phyloP scores from a whole-genome alignment of 2,329 filamentous ascomycete genomes.

The Lachnellula subtilissima region DNA sequence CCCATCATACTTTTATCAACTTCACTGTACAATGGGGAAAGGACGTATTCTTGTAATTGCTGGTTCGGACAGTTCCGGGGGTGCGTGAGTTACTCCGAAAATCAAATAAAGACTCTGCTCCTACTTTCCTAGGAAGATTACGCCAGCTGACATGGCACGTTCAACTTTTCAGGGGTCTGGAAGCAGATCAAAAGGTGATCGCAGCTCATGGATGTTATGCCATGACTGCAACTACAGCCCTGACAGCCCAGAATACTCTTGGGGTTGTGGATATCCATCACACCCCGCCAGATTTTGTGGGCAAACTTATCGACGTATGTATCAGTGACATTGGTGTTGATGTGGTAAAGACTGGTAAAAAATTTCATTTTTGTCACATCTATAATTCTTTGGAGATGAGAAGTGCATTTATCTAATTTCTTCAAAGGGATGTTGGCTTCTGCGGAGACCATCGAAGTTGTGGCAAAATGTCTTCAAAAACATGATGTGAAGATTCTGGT shows the following conservation, averaged over 20 bases:
- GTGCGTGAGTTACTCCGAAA: slow-evolving; percentile 53
- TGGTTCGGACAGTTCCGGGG: slow-evolving; percentile 70
- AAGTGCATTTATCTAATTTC: slow-evolving; percentile 9
- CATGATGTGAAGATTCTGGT: slow-evolving; percentile 57
- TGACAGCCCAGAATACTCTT: slow-evolving; percentile 93
- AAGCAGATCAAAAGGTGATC: slow-evolving; percentile 93
- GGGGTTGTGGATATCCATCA: slow-evolving; percentile 79
- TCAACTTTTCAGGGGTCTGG: slow-evolving; percentile 63
- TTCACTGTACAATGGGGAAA: slow-evolving; percentile 21
- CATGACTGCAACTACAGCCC: slow-evolving; percentile 89
- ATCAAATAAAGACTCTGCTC: slow-evolving; percentile 4
- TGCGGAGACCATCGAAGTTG: slow-evolving; percentile 61
- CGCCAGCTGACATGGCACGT: slow-evolving; percentile 9
- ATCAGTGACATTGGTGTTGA: slow-evolving; percentile 81
- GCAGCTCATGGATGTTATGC: slow-evolving; percentile 90
- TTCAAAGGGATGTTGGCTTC: slow-evolving; percentile 74
- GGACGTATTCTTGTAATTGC: slow-evolving; percentile 63
- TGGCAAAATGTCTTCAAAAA: slow-evolving; percentile 58
- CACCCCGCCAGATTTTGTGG: slow-evolving; percentile 72
- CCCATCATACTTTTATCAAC: background rate
- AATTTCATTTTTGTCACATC: background rate
- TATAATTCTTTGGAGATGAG: background rate
- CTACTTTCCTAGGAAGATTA: background rate
- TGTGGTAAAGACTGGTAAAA: slow-evolving; percentile 83
- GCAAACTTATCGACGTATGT: slow-evolving; percentile 79